Base-by-base conservation (phyloP, 352 stramenopile species). In the Phytophthora palmivora region DNA sequence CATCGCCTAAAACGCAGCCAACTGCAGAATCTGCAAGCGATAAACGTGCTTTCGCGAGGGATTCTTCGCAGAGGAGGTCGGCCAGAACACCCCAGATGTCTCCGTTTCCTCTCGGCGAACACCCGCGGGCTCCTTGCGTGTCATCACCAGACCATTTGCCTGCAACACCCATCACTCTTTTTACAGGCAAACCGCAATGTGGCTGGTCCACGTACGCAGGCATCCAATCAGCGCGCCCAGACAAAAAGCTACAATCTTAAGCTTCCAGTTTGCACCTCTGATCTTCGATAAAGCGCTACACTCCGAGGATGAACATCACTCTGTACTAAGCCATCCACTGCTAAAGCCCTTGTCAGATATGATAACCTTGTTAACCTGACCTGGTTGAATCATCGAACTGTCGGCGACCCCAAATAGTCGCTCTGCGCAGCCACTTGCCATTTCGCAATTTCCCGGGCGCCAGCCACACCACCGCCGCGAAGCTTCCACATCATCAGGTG, bases 1-100 rank as follows among this genome's bases (percentile, higher is more conserved):
- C 56, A 78, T 78, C 70, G 33, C 21, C 49, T 55, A 65, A 75
- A 58, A 75, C 70, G 60, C 65, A 78, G 48, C 39, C 21, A 8
- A 3, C 6, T 22, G 16, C 24, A 12, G 39, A 10, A 63, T 54
- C 57, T 67, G 48, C 57, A 63, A 38, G 21, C 36, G 59, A 66
- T 65, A 59, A 72, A 58, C 57, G 28, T 49, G 32, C 32, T 39
- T 50, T 59, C 41, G 52, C 36, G 18, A 44, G 34, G 36, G 54
- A 70, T 22, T 24, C 15, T 37, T 22, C 43, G 43, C 32, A 38
- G 42, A 54, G 48, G 24, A 48, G 43, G 43, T 43, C 15, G 26
- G 11, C 46, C 36, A 51, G 34, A 24, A 34, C 37, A 45, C 22
- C 28, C 38, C 56, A 63, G 44, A 45, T 38, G 19, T 46, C 16